A percentile compares a stretch with the other conserved stretches of the same genome.
phyloP scores from a whole-genome alignment of 768 basidiomycete genomes.

The Psilocybe tampanensis region DNA sequence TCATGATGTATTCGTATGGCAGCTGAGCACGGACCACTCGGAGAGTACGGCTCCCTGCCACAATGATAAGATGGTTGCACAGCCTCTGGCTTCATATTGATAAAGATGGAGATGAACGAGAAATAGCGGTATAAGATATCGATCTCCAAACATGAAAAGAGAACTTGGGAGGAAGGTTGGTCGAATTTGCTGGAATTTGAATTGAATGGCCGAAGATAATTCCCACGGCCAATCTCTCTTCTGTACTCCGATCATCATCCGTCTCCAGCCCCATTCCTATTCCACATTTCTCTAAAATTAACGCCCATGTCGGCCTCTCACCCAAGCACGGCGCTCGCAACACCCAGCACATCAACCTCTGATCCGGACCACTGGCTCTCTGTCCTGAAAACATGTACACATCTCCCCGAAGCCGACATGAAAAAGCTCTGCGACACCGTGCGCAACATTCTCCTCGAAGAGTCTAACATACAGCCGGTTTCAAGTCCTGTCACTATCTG shows the following conservation, averaged over 20 bases:
- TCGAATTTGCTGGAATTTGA: too few relatives aligned
- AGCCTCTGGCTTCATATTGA: too few relatives aligned
- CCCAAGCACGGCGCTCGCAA: background rate
- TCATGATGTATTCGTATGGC: too few relatives aligned
- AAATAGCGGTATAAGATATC: too few relatives aligned
- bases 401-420: slow-evolving; percentile 91
- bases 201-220: too few relatives aligned
- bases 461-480: slow-evolving; percentile 97
- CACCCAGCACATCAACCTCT: slow-evolving; percentile 8
- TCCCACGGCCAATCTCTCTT: too few relatives aligned
- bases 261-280: background rate
- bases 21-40: too few relatives aligned
- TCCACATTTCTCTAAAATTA: slow-evolving; percentile 10
- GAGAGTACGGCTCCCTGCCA: too few relatives aligned
- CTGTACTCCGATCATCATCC: background rate
- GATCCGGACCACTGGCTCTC: slow-evolving; percentile 83
- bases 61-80: too few relatives aligned
- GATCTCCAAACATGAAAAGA: too few relatives aligned
- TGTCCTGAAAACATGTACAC: slow-evolving; percentile 83
- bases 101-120: too few relatives aligned
- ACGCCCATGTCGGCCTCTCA: slow-evolving; percentile 9
- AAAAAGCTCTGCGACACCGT: slow-evolving; percentile 91
- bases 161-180: too few relatives aligned
- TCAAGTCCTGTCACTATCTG: slow-evolving; percentile 92
- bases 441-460: slow-evolving; percentile 88